Evolutionary conservation across 2,329 filamentous ascomycete genomes (phyloP), one percentile per base, ranked within the genome.

Genomic region (Orbilia javanica): DNA sequence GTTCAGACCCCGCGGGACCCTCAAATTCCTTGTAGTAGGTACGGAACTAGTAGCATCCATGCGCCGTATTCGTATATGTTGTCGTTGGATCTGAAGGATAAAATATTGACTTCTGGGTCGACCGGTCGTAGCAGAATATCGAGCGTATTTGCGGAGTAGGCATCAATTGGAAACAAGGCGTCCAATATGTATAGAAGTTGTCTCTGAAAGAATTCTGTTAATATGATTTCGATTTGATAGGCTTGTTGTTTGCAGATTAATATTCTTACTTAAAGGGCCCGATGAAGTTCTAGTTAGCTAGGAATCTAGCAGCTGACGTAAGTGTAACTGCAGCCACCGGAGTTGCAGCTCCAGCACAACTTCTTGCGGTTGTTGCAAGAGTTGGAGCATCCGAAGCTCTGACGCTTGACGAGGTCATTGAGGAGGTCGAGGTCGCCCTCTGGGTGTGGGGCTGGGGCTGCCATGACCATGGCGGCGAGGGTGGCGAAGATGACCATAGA

Each of bases 261-360:
- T 11, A 3, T 42, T 25, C 55, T 42, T 60, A 60, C 55, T 2
- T 42, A 25, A 3, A 29, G 1, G 8, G 15, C 22, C 31, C 52
- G 18, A n/a, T 36, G 11, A n/a, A 22, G 31, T 15, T 13, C 53
- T 8, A 20, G 2, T 31, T 34, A 22, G 22, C 29, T 5, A 55
- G 5, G 15, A 20, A 31, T 44, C 50, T 74, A 74, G 53, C 70
- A 74, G 5, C 8, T 31, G 29, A 63, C 20, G 20, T 39, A 31
- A 25, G 52, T 74, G 48, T 74, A 74, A 53, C 63, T 67, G 63
- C 63, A 74, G 8, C 70, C 70, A 18, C 70, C 70, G 11, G 63
- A 68, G 53, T 62, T 74, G 62, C 70, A 74, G 63, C 52, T 67
- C 70, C 70, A 68, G 70, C 63, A 74, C 39, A 74, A 65, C 34